Base-by-base conservation (phyloP, 164 flowering plant genomes). In the Annona squamosa region DNA sequence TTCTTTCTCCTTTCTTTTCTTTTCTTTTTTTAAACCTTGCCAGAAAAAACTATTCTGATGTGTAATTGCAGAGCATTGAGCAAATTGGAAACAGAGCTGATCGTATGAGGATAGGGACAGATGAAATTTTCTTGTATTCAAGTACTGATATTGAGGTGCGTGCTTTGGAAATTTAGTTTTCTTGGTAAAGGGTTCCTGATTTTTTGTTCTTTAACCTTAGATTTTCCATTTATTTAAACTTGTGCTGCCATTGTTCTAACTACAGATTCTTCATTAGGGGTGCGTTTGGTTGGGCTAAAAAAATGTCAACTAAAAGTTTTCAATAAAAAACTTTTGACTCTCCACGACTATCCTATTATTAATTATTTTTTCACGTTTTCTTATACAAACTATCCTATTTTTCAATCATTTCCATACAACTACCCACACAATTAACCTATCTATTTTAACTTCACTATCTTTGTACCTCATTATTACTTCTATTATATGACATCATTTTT, bases 31-130 rank as follows among this genome's bases (percentile, higher is more conserved):
- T 65, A n/a, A 26, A 41, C 68, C 16, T 9, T 26, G 37, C 37
- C 37, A 26, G 37, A 26, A 26, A 48, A 16, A 13, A 4, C 46
- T 3, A 5, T 71, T 46, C 67, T 1, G 75, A 68, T 62, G 63
- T 73, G 68, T 67, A 26, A 66, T 83, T 73, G 73, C 86, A 95
- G 99, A 95, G 98, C 80, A 73, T 91, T 76, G 94, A 95, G 77
- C 99, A 95, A 83, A 91, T 95, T 81, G 94, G 92, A 65, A 85
- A 82, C 74, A 85, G 99, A 84, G 98, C 98, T 64, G 95, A 93
- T 69, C 91, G 99, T 4, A 76, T 93, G 91, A 79, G 74, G 61
- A 90, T 95, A 79, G 80, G 70, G 74, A 82, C 93, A 0, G 86
- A 86, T 12, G 87, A 89, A 1, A 88, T 95, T 65, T 91, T 77